Evolutionary conservation across 495 filamentous ascomycete species (phyloP).

Genomic region (Penicillium tannophilum): DNA sequence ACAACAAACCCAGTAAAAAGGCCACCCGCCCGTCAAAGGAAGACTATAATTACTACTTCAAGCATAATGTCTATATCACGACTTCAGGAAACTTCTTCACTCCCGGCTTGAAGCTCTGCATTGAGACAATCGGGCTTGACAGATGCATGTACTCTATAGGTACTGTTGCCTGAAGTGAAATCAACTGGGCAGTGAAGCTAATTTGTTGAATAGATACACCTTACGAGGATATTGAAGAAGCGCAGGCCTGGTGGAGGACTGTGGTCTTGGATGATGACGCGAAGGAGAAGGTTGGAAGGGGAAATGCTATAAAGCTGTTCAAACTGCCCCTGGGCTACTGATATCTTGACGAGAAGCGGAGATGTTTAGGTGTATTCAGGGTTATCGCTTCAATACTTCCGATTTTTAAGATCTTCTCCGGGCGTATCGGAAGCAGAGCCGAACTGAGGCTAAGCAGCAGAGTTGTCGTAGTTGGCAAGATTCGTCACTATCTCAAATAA

Average conservation of each 20-base stretch:
- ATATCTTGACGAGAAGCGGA: too few species aligned
- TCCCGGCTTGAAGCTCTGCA: not conserved
- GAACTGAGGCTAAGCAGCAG: too few species aligned
- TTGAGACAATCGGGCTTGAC: not conserved
- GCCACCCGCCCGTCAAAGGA: conserved; percentile 4
- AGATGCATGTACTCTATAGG: not conserved
- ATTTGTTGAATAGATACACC: conserved; percentile 1
- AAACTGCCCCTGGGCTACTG: not conserved
- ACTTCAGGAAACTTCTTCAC: not conserved
- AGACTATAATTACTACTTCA: conserved; percentile 7
- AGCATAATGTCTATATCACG: conserved; percentile 7
- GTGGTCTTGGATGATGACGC: not conserved
- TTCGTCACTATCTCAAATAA: too few species aligned
- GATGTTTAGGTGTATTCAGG: too few species aligned
- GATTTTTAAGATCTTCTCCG: too few species aligned
- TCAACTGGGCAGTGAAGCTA: too few species aligned
- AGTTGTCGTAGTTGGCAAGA: too few species aligned
- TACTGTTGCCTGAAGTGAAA: too few species aligned
- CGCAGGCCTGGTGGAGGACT: not conserved
- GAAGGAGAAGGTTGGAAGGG: not conserved
- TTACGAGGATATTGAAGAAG: conserved; percentile 1
- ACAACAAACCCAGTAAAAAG: conserved; percentile 9
- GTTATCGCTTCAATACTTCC: too few species aligned
- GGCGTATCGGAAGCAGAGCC: too few species aligned
- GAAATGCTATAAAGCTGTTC: not conserved